phyloP scores from a whole-genome alignment of 176 grass and related monocot genomes.

The Rhynchospora tenuis region DNA sequence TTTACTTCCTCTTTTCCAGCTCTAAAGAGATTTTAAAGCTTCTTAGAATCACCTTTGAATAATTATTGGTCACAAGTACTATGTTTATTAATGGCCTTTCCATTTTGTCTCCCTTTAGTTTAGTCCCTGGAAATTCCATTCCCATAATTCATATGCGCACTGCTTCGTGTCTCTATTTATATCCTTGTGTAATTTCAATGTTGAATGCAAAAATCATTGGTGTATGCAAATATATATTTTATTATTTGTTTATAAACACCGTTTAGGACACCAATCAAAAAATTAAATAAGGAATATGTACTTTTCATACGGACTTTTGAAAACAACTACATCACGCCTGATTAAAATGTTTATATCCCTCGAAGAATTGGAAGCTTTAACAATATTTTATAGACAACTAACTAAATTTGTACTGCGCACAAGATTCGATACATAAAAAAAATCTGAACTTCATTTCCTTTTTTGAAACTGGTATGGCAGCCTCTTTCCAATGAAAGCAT shows the following conservation, averaged over 20 bases:
- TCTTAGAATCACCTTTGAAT: constrained; percentile 17
- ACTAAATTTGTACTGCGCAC: background rate
- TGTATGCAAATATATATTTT: background rate
- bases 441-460: background rate
- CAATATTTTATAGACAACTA: background rate
- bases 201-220: background rate
- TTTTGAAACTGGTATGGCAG: background rate
- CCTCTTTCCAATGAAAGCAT: background rate
- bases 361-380: background rate
- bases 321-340: background rate
- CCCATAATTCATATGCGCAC: background rate
- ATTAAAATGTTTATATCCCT: background rate
- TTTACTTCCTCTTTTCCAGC: constrained; percentile 17
- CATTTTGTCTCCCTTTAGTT: background rate
- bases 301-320: background rate
- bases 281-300: background rate
- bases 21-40: constrained; percentile 22
- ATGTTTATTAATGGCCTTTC: constrained; percentile 11
- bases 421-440: background rate
- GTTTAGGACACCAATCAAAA: background rate
- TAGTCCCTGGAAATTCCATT: background rate
- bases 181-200: background rate
- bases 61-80: constrained; percentile 13
- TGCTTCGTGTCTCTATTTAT: background rate
- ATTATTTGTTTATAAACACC: background rate